phyloP scores from a whole-genome alignment of 1,284 basidiomycete genomes.

The Taiwanofungus camphoratus region DNA sequence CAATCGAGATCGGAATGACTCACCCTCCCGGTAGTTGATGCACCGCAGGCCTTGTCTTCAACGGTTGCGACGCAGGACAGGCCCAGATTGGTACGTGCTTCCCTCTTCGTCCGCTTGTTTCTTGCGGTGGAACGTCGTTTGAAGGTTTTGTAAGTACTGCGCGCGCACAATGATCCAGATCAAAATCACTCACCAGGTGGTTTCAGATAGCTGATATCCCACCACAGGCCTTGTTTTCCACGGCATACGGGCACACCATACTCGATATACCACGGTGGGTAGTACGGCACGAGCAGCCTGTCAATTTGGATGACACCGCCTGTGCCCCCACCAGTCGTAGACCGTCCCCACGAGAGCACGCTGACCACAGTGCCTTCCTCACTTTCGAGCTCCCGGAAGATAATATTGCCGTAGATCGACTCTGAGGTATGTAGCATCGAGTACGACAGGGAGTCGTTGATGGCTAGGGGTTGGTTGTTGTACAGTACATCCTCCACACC shows the following conservation, averaged over 20 bases:
- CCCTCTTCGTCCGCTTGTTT: too few species aligned
- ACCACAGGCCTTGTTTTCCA: too few species aligned
- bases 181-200: too few species aligned
- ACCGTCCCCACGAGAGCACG: conserved; percentile 80
- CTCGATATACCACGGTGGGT: conserved; percentile 75
- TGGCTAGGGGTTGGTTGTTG: conserved; percentile 64
- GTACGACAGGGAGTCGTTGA: conserved; percentile 71
- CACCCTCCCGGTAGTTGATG: too few species aligned
- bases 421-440: conserved; percentile 51
- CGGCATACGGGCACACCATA: conserved; percentile 73
- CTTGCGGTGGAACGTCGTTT: too few species aligned
- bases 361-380: conserved; percentile 39
- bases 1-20: too few species aligned
- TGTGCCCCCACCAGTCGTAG: conserved; percentile 59
- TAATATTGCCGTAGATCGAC: conserved; percentile 74
- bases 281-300: conserved; percentile 77
- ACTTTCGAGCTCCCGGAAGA: conserved; percentile 62
- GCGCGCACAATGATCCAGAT: too few species aligned
- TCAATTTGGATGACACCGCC: conserved; percentile 92
- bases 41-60: too few species aligned
- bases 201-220: too few species aligned
- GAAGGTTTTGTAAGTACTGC: too few species aligned
- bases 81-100: too few species aligned
- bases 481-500: conserved; percentile 36
- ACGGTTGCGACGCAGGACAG: too few species aligned